Base-by-base conservation (phyloP, 345 rosid species). In the Syzygium aromaticum region DNA sequence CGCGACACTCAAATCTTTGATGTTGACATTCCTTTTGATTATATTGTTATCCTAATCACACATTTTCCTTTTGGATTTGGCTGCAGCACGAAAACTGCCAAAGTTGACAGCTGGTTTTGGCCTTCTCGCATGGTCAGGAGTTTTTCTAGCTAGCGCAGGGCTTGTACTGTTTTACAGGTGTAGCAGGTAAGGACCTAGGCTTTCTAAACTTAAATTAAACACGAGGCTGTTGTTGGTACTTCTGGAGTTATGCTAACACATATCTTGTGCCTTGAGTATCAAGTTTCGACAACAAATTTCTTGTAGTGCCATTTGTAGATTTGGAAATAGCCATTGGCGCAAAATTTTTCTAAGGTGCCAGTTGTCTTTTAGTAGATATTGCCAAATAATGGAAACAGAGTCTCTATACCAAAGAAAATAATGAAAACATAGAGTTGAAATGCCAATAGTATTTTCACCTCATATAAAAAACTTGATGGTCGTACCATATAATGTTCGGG, bases 81-180 rank as follows among this genome's bases (percentile, higher is more conserved):
- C 38, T 92, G 91, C 97, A 98, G 99, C 94, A 86, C 88, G 96
- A 88, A 86, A 92, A 93, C 93, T 95, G 87, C 98, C 97, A 57
- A 95, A 90, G 91, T 88, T 96, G 88, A 95, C 98, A 33, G 89
- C 92, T 89, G 95, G 96, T 85, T 90, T 93, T 92, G 98, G 96
- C 89, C 92, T 93, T 88, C 84, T 97, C 82, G 99, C 99, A 59
- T 97, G 99, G 99, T 90, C 89, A 82, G 99, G 98, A 57, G 93
- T 95, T 87, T 88, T 97, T 88, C 93, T 95, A 64, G 96, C 97
- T 82, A 92, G 92, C n/a, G 89, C 90, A 22, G 98, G 98, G 67
- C 91, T 97, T 77, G 92, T 95, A 77, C 85, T 96, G 95, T 91
- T 97, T 90, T 96, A 95, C 91, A 92, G 96, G 88, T 97, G 99